These are phyloP conservation scores for Psilocybe cyanescens DNA, from an alignment of 768 basidiomycete species.

Conservation along the genomic window DNA sequence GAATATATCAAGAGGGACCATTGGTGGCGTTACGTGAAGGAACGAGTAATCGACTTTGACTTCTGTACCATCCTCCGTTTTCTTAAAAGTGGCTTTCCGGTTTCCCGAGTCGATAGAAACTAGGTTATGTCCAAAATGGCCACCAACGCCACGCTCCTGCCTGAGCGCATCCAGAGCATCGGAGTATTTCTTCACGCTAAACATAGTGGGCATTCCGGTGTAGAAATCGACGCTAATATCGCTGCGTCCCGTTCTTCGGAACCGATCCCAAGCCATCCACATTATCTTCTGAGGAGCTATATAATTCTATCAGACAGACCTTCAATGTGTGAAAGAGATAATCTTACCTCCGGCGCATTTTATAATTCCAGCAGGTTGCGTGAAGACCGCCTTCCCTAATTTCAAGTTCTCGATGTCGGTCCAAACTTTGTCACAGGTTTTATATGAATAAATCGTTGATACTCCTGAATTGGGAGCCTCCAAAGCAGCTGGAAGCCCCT, in stretches of 20 bases:
- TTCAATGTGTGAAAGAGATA: not conserved
- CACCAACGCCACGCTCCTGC: slow-evolving; percentile 78
- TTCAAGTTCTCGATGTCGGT: slow-evolving; percentile 76
- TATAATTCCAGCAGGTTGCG: slow-evolving; percentile 89
- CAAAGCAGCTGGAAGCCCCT: slow-evolving; percentile 76
- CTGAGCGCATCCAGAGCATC: slow-evolving; percentile 83
- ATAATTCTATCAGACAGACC: slow-evolving; percentile 1
- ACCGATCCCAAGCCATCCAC: slow-evolving; percentile 96
- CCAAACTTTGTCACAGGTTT: slow-evolving; percentile 91
- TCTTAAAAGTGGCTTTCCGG: slow-evolving; percentile 86
- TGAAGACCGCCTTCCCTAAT: slow-evolving; percentile 88
- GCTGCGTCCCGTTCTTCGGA: slow-evolving; percentile 58
- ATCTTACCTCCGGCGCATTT: slow-evolving; percentile 88
- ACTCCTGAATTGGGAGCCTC: slow-evolving; percentile 80
- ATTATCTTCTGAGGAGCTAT: slow-evolving; percentile 89
- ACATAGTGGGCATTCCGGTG: slow-evolving; percentile 95
- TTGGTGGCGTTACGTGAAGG: slow-evolving; percentile 88
- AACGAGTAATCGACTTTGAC: slow-evolving; percentile 79
- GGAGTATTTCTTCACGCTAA: slow-evolving; percentile 95
- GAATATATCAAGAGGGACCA: slow-evolving; percentile 85
- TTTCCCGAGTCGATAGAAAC: slow-evolving; percentile 70
- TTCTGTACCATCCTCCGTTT: slow-evolving; percentile 62
- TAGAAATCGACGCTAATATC: slow-evolving; percentile 76
- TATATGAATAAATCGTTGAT: slow-evolving; percentile 90
- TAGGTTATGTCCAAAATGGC: slow-evolving; percentile 83